Base-by-base conservation (phyloP, 2,329 filamentous ascomycete species). In the Fusarium sterilihyphosum region DNA sequence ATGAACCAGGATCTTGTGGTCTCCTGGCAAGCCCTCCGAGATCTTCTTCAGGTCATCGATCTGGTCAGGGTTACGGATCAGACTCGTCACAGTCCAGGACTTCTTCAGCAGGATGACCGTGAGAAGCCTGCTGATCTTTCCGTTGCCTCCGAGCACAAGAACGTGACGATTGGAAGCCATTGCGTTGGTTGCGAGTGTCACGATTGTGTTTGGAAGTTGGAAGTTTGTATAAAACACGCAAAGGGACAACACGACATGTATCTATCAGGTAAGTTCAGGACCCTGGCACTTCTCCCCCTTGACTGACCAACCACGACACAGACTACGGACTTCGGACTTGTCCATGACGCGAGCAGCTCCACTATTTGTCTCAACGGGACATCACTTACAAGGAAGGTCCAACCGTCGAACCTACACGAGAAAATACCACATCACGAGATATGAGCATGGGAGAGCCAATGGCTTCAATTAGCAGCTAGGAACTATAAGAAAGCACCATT, bases 131-230 rank as follows among this genome's bases (percentile, higher is more conserved):
- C 92, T 88, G 59, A 95, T 84, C 81, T 93, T 93, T 81, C 93
- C 93, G 83, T 94, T 93, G 73, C 93, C 93, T 77, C 93, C 93
- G 59, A 95, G 88, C 64, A 95, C 83, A 64, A 94, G 89, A 61
- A 94, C 87, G 76, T 87, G 84, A 33, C 74, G 77, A 31, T 64
- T 49, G 20, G 73, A 26, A 54, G 68, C 18, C 77, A 78, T 78
- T 50, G 44, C 54, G 33, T 47, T 60, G 6, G 24, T 60, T 52
- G 43, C 22, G 44, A 50, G 37, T 47, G 16, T 29, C 24, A 13
- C 24, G 54, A 40, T 35, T 37, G n/a, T 7, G 29, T 35, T 31
- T 46, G 14, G 17, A 49, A 31, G 67, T 53, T 60, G 61, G 3
- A 50, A 43, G 67, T 41, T 71, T 49, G 20, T 41, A 17, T 54